These are phyloP conservation scores for Salix purpurea DNA, from an alignment of 345 rosid genomes.

Conservation along the genomic window DNA sequence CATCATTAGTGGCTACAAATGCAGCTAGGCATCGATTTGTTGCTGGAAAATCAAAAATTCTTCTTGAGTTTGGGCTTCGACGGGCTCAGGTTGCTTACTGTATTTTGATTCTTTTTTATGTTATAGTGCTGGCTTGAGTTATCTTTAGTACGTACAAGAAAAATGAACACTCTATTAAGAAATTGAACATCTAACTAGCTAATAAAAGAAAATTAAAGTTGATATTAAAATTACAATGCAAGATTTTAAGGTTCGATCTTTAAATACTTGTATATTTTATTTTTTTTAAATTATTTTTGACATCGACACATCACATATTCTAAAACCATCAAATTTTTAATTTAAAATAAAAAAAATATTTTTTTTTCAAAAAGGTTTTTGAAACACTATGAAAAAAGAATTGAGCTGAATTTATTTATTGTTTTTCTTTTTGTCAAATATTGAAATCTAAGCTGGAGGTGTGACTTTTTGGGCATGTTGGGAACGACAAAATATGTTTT, in stretches of 20 bases:
- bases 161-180: not conserved
- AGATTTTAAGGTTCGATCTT: too few relatives aligned
- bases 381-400: too few relatives aligned
- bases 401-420: not conserved
- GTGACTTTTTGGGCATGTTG: too few relatives aligned
- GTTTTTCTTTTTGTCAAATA: not conserved
- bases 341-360: too few relatives aligned
- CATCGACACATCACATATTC: too few relatives aligned
- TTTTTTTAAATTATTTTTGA: too few relatives aligned
- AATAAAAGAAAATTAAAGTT: too few relatives aligned
- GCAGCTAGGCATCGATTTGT: slow-evolving; percentile 96
- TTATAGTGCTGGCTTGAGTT: slow-evolving; percentile 1
- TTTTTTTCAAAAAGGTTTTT: too few relatives aligned
- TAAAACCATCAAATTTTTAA: too few relatives aligned
- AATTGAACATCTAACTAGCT: not conserved
- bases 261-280: too few relatives aligned
- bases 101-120: not conserved
- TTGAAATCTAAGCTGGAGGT: not conserved
- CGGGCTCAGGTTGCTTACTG: slow-evolving; percentile 76
- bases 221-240: not conserved
- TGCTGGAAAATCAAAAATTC: slow-evolving; percentile 74
- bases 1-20: slow-evolving; percentile 89
- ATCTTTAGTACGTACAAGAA: not conserved
- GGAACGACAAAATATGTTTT: too few relatives aligned
- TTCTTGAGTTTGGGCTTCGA: slow-evolving; percentile 92